phyloP scores from a whole-genome alignment of 768 basidiomycete genomes.

The Collybia mongolica region DNA sequence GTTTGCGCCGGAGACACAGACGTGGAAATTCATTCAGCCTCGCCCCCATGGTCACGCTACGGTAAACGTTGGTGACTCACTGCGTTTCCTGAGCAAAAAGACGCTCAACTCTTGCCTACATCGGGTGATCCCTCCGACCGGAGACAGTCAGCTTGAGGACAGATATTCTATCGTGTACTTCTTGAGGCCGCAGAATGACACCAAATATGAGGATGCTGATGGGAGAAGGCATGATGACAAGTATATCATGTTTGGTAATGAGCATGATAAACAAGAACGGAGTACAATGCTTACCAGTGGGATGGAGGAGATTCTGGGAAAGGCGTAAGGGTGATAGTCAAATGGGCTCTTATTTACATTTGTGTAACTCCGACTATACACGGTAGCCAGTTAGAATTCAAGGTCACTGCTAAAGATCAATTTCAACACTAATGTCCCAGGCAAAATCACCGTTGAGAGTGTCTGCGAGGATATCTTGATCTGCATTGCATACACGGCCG shows the following conservation, averaged over 20 bases:
- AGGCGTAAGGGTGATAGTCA: background rate
- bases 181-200: background rate
- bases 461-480: too few species aligned
- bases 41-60: background rate
- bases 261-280: background rate
- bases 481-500: too few species aligned
- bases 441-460: too few species aligned
- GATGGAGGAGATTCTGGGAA: background rate
- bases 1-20: background rate
- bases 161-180: background rate
- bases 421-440: too few species aligned
- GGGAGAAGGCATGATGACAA: slow-evolving; percentile 1
- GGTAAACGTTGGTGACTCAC: background rate
- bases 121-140: background rate
- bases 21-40: background rate
- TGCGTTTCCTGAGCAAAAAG: background rate
- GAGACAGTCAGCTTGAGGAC: background rate
- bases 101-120: background rate
- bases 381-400: too few species aligned
- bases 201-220: background rate
- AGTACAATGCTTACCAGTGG: background rate
- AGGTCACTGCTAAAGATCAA: too few species aligned
- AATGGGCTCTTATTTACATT: too few species aligned
- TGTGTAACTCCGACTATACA: too few species aligned
- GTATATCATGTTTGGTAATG: background rate